These are phyloP conservation scores for Cladophialophora chaetospira DNA, from an alignment of 2,329 filamentous ascomycete genomes.

Conservation along the genomic window DNA sequence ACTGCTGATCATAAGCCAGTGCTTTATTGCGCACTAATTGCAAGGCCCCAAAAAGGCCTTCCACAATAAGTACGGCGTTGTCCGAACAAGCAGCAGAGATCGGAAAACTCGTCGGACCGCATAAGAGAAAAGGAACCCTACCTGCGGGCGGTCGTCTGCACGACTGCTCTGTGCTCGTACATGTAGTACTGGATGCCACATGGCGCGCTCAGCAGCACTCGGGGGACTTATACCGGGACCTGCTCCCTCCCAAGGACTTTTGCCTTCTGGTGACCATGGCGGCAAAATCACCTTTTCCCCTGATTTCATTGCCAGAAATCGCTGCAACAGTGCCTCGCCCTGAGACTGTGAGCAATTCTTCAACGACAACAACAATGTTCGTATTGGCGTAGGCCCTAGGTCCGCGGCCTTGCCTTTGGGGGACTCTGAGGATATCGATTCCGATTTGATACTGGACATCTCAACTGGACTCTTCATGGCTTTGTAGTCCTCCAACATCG, in stretches of 20 bases:
- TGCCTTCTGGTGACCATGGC: neutral
- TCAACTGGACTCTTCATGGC: neutral
- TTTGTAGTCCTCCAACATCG: neutral
- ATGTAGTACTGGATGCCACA: constrained; percentile 24
- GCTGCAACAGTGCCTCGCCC: constrained; percentile 19
- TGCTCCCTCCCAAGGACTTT: neutral
- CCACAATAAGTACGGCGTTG: no score
- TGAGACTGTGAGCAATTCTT: constrained; percentile 4
- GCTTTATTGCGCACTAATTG: neutral
- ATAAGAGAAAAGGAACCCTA: neutral
- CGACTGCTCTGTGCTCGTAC: constrained; percentile 10
- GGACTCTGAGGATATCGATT: neutral
- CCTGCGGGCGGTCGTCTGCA: neutral
- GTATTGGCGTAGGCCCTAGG: neutral
- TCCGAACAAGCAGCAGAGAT: no score
- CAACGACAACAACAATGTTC: constrained; percentile 9
- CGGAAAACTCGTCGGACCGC: no score
- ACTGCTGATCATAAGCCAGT: neutral
- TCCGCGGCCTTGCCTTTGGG: neutral
- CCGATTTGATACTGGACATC: neutral
- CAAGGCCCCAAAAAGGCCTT: no score
- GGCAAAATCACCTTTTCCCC: constrained; percentile 1
- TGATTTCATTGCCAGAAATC: constrained; percentile 5
- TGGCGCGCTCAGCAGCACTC: constrained; percentile 13
- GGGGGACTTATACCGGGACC: neutral